Conservation (phyloP, 1,139 yeast species). For the Scheffersomyces segobiensis region DNA sequence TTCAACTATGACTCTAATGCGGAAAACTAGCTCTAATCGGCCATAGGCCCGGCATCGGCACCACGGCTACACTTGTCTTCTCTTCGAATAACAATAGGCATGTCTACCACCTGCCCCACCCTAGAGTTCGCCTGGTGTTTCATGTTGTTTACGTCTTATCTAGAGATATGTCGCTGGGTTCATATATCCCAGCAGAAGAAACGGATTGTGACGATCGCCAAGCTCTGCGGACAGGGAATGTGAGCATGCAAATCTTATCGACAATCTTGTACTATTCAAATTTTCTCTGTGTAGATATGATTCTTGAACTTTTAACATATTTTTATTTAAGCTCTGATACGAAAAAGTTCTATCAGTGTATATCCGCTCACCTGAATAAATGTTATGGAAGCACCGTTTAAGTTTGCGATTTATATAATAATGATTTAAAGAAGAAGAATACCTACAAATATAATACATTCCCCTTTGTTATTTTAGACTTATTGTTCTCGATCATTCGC, state of each 20-base stretch:
- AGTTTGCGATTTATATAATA: too few species aligned
- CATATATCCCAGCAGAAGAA: not conserved
- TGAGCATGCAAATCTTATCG: not conserved
- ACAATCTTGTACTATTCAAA: not conserved
- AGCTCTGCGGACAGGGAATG: not conserved
- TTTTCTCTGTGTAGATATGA: not conserved
- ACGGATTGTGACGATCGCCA: not conserved
- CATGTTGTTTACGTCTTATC: not conserved
- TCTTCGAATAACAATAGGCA: not conserved
- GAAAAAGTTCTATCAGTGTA: not conserved
- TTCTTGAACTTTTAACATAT: too few species aligned
- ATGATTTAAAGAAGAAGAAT: not conserved
- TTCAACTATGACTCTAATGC: not conserved
- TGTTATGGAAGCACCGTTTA: too few species aligned
- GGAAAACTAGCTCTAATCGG: not conserved
- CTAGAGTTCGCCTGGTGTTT: not conserved
- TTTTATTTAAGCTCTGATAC: not conserved
- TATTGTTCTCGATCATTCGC: not conserved
- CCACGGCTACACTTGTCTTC: not conserved
- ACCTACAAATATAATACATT: not conserved
- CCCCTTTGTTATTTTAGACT: not conserved
- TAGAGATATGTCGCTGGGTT: not conserved
- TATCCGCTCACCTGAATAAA: not conserved
- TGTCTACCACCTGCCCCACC: not conserved
- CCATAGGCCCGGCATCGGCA: not conserved